Evolutionary conservation across 1,284 basidiomycete species (phyloP).

Genomic region (Hypsizygus ulmarius): DNA sequence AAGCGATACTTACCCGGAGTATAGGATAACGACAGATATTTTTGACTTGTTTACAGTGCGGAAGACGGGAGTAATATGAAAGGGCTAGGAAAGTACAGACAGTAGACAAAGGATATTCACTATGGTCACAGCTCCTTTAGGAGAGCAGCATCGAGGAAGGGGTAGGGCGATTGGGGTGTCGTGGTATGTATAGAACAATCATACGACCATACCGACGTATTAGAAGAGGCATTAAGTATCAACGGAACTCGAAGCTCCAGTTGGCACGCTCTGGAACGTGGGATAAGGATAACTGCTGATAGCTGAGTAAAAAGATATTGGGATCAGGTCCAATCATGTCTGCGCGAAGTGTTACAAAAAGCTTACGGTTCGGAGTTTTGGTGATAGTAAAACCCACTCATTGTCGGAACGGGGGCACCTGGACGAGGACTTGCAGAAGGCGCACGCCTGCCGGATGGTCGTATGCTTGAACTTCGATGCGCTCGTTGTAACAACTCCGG

Average conservation of each 20-base stretch:
- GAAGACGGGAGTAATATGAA: background rate
- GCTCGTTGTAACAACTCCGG: slow-evolving; percentile 36
- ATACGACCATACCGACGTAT: slow-evolving; percentile 25
- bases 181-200: slow-evolving; percentile 6
- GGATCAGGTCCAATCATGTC: slow-evolving; percentile 6
- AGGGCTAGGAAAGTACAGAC: slow-evolving; percentile 13
- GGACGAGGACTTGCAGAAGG: slow-evolving; percentile 40
- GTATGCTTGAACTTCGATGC: slow-evolving; percentile 46
- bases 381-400: slow-evolving; percentile 94
- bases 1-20: background rate
- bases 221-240: slow-evolving; percentile 14
- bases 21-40: background rate
- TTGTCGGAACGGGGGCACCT: slow-evolving; percentile 56
- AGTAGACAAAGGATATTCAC: slow-evolving; percentile 9
- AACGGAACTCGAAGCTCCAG: slow-evolving; percentile 65
- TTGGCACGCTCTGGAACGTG: slow-evolving; percentile 56
- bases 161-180: slow-evolving; percentile 4
- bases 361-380: slow-evolving; percentile 85
- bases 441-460: slow-evolving; percentile 32
- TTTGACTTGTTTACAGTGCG: background rate
- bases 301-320: slow-evolving; percentile 37
- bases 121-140: slow-evolving; percentile 10
- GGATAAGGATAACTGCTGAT: slow-evolving; percentile 62
- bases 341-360: slow-evolving; percentile 4
- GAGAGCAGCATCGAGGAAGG: slow-evolving; percentile 12